These are phyloP conservation scores for Scheffersomyces spartinae DNA, from an alignment of 805 yeast species.

Conservation along the genomic window DNA sequence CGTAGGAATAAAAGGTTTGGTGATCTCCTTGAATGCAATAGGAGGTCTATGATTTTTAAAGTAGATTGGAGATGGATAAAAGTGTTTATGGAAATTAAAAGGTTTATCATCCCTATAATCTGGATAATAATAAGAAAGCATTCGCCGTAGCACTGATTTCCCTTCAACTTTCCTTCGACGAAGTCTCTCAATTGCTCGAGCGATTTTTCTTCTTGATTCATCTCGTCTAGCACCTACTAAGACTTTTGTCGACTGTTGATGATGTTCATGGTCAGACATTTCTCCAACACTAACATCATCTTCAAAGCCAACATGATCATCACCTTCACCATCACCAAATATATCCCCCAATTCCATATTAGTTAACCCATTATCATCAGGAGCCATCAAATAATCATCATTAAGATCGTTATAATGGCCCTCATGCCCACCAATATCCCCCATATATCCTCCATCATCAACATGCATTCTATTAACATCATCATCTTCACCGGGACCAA, in stretches of 20 bases:
- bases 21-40: conserved; percentile 15
- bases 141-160: conserved; percentile 6
- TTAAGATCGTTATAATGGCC: conserved; percentile 4
- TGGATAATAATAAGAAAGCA: conserved; percentile 47
- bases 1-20: conserved; percentile 45
- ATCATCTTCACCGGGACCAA: conserved; percentile 15
- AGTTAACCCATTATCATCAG: not conserved
- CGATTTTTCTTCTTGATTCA: conserved; percentile 12
- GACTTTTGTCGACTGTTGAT: no score
- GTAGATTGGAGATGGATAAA: conserved; percentile 48
- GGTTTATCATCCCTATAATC: conserved; percentile 43
- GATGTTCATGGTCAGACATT: not conserved
- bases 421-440: conserved; percentile 6
- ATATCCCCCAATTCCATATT: conserved; percentile 8
- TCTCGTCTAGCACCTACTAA: no score
- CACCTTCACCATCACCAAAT: conserved; percentile 8
- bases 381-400: conserved; percentile 5
- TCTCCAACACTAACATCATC: not conserved
- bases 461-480: conserved; percentile 11
- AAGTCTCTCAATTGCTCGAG: no score
- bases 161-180: conserved; percentile 16
- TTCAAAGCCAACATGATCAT: not conserved
- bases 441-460: conserved; percentile 14
- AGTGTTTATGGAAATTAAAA: conserved; percentile 53
- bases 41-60: conserved; percentile 44